Base-by-base conservation (phyloP, 2,329 filamentous ascomycete genomes). In the Sporothrix sp. region DNA sequence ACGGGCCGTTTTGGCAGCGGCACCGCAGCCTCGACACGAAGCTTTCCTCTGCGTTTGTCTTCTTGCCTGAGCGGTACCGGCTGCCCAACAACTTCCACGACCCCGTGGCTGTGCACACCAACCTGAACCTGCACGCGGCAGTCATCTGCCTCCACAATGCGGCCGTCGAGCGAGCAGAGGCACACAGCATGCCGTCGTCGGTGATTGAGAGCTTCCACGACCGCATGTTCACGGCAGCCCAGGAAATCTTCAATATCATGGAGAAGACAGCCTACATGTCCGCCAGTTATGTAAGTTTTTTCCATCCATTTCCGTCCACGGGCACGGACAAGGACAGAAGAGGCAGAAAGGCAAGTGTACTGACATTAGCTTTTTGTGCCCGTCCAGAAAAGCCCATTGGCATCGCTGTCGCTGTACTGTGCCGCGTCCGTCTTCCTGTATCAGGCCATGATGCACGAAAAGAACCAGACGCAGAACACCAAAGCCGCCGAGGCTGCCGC, bases 91-190 rank as follows among this genome's bases (percentile, higher is more conserved):
- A 83, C 11, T 68, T 87, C 47, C 72, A 75, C 35, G 79, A 95
- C 58, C 74, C 84, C 1, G 82, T 86, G 40, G 80, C 87, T 7
- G 76, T 95, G 0, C 90, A 95, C 62, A 74, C 83, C 46, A 95
- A 95, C 57, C 84, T 96, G 72, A 89, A 87, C 61, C 78, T 96
- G 3, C 90, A 96, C 61, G 88, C 89, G 1, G 84, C 87, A 1
- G 79, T 85, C 8, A 95, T 96, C 48, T 94, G 87, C 63, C 72
- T 96, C 5, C 90, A 96, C 61, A 87, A 94, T 65, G 86, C 87
- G 1, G 89, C 90, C 1, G 82, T 93, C 8, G 87, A 90, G 66
- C 90, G 86, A 61, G 84, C 84, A 1, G 84, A 89, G 50, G 83
- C 82, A 60, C 75, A 90, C 61, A 74, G 77, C 2, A 67, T 94